Evolutionary conservation across 768 basidiomycete species (phyloP).

Genomic region (Hygrophorus russula): DNA sequence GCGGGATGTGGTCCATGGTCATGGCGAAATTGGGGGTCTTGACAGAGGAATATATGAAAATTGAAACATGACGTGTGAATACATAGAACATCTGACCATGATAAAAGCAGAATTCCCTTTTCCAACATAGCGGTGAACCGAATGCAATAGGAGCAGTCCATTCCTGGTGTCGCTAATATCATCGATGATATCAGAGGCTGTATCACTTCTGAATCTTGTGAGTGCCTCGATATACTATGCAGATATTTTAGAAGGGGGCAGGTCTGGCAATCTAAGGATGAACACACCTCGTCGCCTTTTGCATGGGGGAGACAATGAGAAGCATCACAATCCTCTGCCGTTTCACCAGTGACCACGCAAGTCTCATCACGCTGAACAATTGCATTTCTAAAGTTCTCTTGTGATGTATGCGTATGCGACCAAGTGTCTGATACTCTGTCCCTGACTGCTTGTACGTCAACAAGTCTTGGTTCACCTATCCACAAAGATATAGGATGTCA

Average conservation of each 20-base stretch:
- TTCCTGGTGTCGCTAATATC: constrained; percentile 2
- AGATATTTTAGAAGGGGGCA: neutral
- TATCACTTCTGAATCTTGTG: constrained; percentile 1
- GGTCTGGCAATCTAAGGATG: neutral
- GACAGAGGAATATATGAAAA: neutral
- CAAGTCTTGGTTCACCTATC: constrained; percentile 7
- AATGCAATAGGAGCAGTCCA: neutral
- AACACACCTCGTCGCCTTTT: constrained; percentile 1
- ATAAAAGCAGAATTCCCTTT: neutral
- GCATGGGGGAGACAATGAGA: constrained; percentile 3
- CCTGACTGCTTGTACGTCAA: constrained; percentile 6
- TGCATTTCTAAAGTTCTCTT: neutral
- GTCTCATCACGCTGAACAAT: constrained; percentile 1
- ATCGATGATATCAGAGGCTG: neutral
- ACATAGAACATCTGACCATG: neutral
- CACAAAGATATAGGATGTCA: neutral
- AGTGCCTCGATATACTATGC: constrained; percentile 2
- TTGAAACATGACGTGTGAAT: neutral
- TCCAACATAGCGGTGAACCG: neutral
- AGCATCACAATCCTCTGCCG: neutral
- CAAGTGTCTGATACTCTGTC: constrained; percentile 1
- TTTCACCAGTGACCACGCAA: constrained; percentile 1
- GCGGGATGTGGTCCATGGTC: constrained; percentile 1
- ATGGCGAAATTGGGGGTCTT: constrained; percentile 5
- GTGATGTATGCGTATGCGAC: neutral